Base-by-base conservation (phyloP, 495 filamentous ascomycete genomes). In the Neurospora africana region DNA sequence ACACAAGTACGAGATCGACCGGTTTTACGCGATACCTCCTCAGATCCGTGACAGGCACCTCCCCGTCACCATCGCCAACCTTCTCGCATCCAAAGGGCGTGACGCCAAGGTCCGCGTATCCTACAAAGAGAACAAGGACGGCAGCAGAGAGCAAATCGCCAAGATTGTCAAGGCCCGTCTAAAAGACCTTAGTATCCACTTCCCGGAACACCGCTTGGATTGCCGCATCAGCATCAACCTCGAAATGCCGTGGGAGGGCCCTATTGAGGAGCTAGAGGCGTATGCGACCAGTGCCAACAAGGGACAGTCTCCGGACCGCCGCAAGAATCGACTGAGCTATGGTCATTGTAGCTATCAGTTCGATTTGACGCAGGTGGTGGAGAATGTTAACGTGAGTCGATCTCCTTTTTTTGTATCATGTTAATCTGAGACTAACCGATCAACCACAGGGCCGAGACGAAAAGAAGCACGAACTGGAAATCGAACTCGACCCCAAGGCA, bases 301-400 rank as follows among this genome's bases (percentile, higher is more conserved):
- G 7, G 84, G 86, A 70, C 81, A 84, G 7, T 75, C 78, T 10
- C 86, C 87, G 4, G 88, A 91, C 71, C 88, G 94, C 10, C 90
- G 87, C 71, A 98, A 98, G 80, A 93, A 98, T 82, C 86, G 94
- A 36, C 83, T 98, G 81, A 94, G 91, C 79, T 98, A 98, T 82
- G 88, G 85, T 23, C 95, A 97, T 78, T 82, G 91, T 65, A 88
- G 85, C 27, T 97, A 95, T 78, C 92, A 94, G 75, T 85, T 98
- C 75, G 94, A 98, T 82, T 80, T 98, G 43, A 98, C 94, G 0
- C 93, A 97, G 78, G 94, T 98, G 15, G 91, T 88, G 11, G 75
- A 78, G 65, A 74, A 39, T 7, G 68, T 74, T 68, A 86, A 88
- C 71, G 89, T 92, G 82, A 82, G 87, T 86, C 70, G 69, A 17